These are phyloP conservation scores for Abortiporus biennis DNA, from an alignment of 1,284 basidiomycete species.

Conservation along the genomic window DNA sequence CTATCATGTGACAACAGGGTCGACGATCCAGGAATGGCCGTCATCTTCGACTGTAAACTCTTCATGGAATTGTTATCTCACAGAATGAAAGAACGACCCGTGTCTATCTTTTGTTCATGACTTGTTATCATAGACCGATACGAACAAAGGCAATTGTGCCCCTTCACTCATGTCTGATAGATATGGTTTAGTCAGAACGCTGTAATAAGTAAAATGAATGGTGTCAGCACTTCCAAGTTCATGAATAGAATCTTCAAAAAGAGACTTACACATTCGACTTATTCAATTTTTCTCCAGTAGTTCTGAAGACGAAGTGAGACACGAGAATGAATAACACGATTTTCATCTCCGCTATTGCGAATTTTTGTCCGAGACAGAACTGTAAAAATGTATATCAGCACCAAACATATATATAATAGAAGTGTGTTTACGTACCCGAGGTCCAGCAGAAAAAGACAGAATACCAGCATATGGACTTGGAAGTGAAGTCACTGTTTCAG, in stretches of 20 bases:
- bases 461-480: constrained; percentile 70
- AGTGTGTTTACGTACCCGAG: constrained; percentile 45
- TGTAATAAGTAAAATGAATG: constrained; percentile 26
- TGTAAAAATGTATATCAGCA: constrained; percentile 21
- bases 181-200: constrained; percentile 70
- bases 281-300: constrained; percentile 49
- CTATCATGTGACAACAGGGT: too few relatives aligned
- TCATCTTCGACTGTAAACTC: too few relatives aligned
- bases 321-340: constrained; percentile 65
- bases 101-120: too few relatives aligned
- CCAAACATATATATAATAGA: constrained; percentile 1
- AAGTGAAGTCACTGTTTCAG: constrained; percentile 49
- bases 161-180: too few relatives aligned
- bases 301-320: constrained; percentile 56
- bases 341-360: constrained; percentile 78
- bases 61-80: too few relatives aligned
- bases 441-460: constrained; percentile 73
- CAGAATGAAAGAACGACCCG: too few relatives aligned
- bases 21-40: too few relatives aligned
- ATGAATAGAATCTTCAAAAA: background rate
- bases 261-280: constrained; percentile 72
- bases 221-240: constrained; percentile 7
- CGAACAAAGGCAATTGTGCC: too few relatives aligned
- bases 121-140: too few relatives aligned
- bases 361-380: constrained; percentile 76